Base-by-base conservation (phyloP, 768 basidiomycete species). In the Chalciporus sphaerocephalus region DNA sequence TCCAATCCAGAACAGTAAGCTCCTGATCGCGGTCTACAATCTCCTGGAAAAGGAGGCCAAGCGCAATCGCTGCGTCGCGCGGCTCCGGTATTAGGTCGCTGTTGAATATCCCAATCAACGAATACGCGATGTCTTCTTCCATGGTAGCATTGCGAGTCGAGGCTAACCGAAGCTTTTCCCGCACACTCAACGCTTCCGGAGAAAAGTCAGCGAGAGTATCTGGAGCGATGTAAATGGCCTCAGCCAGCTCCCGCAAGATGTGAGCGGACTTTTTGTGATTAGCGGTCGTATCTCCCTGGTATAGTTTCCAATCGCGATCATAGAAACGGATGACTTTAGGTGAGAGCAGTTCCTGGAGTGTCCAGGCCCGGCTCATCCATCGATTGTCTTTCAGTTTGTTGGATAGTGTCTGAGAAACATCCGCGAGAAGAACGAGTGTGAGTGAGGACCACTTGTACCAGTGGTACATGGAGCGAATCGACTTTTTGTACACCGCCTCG, bases 1-100 rank as follows among this genome's bases (percentile, higher is more conserved):
- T 6, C 56, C 56, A 57, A 44, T 58, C 56, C 4, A 58, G 46
- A n/a, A 54, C 52, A 6, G 47, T 43, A 10, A 24, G n/a, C 6
- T 54, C 56, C n/a, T 44, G 39, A 21, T 39, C 36, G 5, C 48
- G 55, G 21, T 44, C 38, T 9, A 56, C 42, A 2, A 40, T 35
- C 25, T 57, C 55, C n/a, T 54, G 46, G 6, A 54, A 20, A 16
- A 54, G 51, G 1, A 28, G 40, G 2, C 53, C 53, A 16, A 54
- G 53, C 1, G 53, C 51, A 4, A 36, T 22, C 0, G 46, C 45
- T 5, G 23, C 20, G n/a, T 51, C 49, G 4, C 45, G 27, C 5
- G 4, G 36, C 21, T 22, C 53, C 41, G 20, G 48, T 42, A 4
- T n/a, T 18, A 53, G 30, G 8, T 54, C 53, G 4, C 53, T 54